Percentiles rank a stretch among this genome's conserved stretches.
These are phyloP conservation scores for Saraca asoca DNA, from an alignment of 331 rosid species.

Conservation along the genomic window DNA sequence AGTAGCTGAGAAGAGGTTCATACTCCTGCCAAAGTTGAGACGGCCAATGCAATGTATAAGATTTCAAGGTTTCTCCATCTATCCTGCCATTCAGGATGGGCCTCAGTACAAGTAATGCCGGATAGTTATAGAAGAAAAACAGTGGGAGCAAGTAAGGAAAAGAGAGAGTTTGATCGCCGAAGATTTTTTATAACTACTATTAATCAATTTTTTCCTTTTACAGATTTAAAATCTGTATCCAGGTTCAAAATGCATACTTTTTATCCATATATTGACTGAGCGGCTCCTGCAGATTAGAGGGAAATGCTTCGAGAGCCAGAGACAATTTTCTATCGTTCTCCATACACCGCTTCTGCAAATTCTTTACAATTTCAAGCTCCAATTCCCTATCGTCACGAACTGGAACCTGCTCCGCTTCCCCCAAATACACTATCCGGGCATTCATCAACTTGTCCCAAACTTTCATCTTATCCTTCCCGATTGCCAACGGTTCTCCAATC, in stretches of 20 bases:
- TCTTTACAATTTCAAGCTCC: conserved; percentile 83
- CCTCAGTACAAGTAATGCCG: conserved; percentile 28
- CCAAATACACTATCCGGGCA: conserved; percentile 78
- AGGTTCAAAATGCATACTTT: conserved; percentile 42
- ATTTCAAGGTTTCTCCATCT: conserved; percentile 79
- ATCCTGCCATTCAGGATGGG: conserved; percentile 58
- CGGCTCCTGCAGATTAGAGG: conserved; percentile 71
- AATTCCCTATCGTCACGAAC: conserved; percentile 84
- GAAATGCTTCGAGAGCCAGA: conserved; percentile 82
- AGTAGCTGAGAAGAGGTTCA: conserved; percentile 83
- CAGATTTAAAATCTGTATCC: neutral
- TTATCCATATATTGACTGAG: conserved; percentile 74
- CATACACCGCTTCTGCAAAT: conserved; percentile 57
- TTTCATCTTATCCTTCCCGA: conserved; percentile 81
- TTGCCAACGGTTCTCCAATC: conserved; percentile 88
- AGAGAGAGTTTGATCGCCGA: neutral
- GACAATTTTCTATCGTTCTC: conserved; percentile 63
- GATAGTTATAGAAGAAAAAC: neutral
- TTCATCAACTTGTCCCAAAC: conserved; percentile 96
- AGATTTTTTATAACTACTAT: too few relatives aligned
- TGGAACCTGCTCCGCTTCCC: conserved; percentile 97
- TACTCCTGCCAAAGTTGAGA: conserved; percentile 87
- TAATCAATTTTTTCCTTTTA: too few relatives aligned
- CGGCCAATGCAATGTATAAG: conserved; percentile 71
- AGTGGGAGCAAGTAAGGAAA: neutral